Percentiles rank a stretch among this genome's conserved stretches.
Conservation (phyloP, 2,329 filamentous ascomycete genomes). For the Botrytis sinoallii region DNA sequence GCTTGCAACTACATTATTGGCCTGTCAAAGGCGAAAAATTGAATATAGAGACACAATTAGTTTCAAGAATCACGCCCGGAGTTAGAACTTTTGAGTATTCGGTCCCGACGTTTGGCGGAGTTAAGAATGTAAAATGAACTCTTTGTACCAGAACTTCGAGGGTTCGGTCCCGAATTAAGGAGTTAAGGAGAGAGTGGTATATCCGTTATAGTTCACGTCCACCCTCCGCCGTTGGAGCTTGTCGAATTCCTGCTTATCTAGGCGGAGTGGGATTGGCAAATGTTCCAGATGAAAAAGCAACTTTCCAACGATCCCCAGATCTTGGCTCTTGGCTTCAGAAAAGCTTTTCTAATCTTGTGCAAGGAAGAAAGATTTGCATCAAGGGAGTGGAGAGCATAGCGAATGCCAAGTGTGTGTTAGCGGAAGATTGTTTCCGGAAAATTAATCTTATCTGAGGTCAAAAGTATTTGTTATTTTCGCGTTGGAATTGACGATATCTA, state of each 20-base stretch:
- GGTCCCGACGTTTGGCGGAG: background rate
- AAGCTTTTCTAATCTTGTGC: background rate
- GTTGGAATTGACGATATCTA: background rate
- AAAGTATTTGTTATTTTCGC: background rate
- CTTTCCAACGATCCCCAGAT: background rate
- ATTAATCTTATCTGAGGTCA: background rate
- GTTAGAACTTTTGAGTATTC: background rate
- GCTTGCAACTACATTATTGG: background rate
- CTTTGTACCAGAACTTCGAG: background rate
- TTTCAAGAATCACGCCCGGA: background rate
- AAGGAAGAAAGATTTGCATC: background rate
- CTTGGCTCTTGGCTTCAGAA: slow-evolving; percentile 1
- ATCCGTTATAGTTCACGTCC: background rate
- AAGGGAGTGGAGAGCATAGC: background rate
- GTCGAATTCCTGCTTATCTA: background rate
- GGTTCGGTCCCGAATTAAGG: background rate
- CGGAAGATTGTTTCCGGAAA: background rate
- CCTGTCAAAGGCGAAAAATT: background rate
- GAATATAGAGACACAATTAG: background rate
- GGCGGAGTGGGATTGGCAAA: background rate
- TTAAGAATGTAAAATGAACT: background rate
- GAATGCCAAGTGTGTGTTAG: background rate
- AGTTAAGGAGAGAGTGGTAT: background rate
- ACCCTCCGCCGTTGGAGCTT: background rate
- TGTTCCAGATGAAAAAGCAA: background rate